phyloP scores from a whole-genome alignment of 305 asterid genomes.

The Fraxinus nigra region DNA sequence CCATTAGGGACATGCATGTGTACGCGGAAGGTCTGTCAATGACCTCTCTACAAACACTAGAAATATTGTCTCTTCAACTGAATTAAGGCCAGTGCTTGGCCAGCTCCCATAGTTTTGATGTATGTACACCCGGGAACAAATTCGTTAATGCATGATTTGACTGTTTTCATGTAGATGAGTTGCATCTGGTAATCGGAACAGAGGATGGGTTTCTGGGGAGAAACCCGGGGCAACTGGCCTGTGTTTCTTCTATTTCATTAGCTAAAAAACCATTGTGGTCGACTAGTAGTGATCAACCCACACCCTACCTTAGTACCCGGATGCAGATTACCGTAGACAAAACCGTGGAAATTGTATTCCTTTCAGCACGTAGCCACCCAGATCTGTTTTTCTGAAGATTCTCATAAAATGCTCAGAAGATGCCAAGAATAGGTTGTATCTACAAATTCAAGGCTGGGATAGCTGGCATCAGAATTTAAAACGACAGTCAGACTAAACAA shows the following conservation, averaged over 20 bases:
- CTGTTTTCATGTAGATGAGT: not conserved
- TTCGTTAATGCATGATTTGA: not conserved
- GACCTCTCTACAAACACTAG: not conserved
- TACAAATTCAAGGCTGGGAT: not conserved
- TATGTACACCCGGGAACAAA: not conserved
- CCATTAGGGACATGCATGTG: not conserved
- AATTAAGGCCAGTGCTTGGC: not conserved
- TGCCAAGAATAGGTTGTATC: not conserved
- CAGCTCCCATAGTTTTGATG: not conserved
- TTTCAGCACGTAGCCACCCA: not conserved
- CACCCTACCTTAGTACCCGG: not conserved
- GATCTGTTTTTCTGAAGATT: not conserved
- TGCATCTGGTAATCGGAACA: not conserved
- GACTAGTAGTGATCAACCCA: not conserved
- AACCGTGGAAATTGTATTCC: not conserved
- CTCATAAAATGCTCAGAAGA: not conserved
- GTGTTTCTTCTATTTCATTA: not conserved
- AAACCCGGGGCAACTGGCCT: not conserved
- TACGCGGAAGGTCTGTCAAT: not conserved
- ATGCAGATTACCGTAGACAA: not conserved
- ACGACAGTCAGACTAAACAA: not conserved
- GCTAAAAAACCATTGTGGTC: not conserved
- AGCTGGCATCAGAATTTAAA: not conserved
- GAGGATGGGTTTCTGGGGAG: not conserved
- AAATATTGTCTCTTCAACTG: not conserved